These are phyloP conservation scores for Diplotaxis tenuifolia DNA, from an alignment of 345 rosid genomes.

Conservation along the genomic window DNA sequence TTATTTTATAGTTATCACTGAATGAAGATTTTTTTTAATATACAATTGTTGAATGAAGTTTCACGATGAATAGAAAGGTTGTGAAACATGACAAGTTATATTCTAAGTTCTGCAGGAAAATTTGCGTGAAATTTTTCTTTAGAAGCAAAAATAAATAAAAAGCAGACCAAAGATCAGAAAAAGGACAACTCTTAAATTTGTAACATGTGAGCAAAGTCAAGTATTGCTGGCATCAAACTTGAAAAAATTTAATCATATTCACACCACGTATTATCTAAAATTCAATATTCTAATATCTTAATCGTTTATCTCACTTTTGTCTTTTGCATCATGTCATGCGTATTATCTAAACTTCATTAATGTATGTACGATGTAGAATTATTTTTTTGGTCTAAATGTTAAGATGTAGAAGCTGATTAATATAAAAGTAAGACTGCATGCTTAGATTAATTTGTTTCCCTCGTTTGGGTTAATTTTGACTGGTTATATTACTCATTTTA, in stretches of 20 bases:
- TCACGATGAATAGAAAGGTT: slow-evolving; percentile 5
- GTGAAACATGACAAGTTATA: slow-evolving; percentile 24
- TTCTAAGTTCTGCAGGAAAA: slow-evolving; percentile 21
- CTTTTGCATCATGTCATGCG: slow-evolving; percentile 17
- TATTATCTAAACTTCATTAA: slow-evolving; percentile 8
- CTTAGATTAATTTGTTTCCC: neutral
- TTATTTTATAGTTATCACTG: neutral
- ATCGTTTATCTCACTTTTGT: slow-evolving; percentile 15
- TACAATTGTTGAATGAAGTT: neutral
- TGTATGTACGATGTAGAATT: slow-evolving; percentile 14
- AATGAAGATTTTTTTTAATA: neutral
- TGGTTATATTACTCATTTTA: slow-evolving; percentile 3
- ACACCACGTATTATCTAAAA: slow-evolving; percentile 8
- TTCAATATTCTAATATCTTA: neutral
- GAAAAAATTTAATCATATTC: slow-evolving; percentile 25
- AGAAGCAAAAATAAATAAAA: neutral
- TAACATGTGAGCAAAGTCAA: slow-evolving; percentile 33
- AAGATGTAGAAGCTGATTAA: slow-evolving; percentile 5
- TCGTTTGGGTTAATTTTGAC: neutral
- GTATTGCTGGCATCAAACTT: slow-evolving; percentile 26
- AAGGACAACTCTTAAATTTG: slow-evolving; percentile 21
- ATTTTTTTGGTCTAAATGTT: neutral
- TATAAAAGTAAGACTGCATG: neutral
- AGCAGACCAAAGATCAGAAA: slow-evolving; percentile 25
- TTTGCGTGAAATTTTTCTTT: neutral